These are phyloP conservation scores for Thozetella sp. DNA, from an alignment of 495 filamentous ascomycete genomes.

Conservation along the genomic window DNA sequence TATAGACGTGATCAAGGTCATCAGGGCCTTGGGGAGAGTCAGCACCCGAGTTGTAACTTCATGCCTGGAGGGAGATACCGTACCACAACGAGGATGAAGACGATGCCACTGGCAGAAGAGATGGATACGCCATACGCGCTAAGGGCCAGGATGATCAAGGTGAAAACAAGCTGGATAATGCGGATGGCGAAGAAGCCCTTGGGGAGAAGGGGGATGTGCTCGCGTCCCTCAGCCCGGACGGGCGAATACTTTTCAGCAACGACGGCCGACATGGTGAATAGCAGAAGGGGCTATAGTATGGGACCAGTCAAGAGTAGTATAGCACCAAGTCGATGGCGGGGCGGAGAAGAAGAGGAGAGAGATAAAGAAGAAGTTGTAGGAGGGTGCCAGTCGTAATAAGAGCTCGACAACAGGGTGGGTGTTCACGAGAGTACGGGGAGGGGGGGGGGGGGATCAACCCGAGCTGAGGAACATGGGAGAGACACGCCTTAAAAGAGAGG, in stretches of 20 bases:
- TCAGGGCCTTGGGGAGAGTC: conserved; percentile 28
- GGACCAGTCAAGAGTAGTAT: background rate
- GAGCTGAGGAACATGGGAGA: background rate
- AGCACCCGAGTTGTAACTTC: conserved; percentile 1
- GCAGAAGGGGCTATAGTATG: background rate
- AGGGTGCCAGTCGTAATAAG: background rate
- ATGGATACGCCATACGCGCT: conserved; percentile 59
- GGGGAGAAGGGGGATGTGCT: conserved; percentile 46
- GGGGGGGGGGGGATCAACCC: no score
- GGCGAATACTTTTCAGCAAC: conserved; percentile 19
- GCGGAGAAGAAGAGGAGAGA: background rate
- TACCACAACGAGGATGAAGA: conserved; percentile 42
- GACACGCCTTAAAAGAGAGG: background rate
- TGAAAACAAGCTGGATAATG: conserved; percentile 61
- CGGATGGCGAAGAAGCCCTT: conserved; percentile 58
- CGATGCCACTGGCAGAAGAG: conserved; percentile 24
- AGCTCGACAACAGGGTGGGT: background rate
- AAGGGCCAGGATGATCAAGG: conserved; percentile 68
- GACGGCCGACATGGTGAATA: background rate
- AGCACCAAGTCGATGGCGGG: no score
- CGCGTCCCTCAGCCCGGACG: conserved; percentile 29
- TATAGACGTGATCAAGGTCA: conserved; percentile 36
- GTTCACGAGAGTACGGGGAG: background rate
- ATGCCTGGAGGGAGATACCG: conserved; percentile 9
- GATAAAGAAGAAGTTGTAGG: background rate